Base-by-base conservation (phyloP, 2,329 filamentous ascomycete species). In the Scytalidium lignicola region DNA sequence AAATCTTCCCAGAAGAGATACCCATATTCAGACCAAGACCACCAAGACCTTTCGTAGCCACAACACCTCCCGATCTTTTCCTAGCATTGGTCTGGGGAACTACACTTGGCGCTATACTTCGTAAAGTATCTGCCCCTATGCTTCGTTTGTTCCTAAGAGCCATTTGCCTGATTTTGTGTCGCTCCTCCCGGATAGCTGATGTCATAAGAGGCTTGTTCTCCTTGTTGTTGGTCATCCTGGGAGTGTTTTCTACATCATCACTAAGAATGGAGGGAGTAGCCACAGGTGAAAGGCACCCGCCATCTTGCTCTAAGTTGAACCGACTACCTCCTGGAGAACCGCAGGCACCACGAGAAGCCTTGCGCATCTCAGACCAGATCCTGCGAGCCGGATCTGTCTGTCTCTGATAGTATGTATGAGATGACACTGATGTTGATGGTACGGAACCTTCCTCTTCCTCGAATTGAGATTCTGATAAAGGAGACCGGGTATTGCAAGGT, bases 351-450 rank as follows among this genome's bases (percentile, higher is more conserved):
- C 58, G 55, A n/a, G 61, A 65, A 19, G 32, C 52, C 3, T 51
- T 52, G 19, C 62, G 57, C 59, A 65, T 64, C 39, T 63, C 54
- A 20, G 52, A 57, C 62, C 62, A 65, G 10, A 65, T 65, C 41
- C 62, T 60, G 15, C 61, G 54, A 26, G 62, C 62, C 39, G 61
- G 62, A 46, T 65, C 63, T 54, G 5, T 63, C 59, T 19, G 47
- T 40, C 21, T 51, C 39, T 21, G 23, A 17, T 22, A 15, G n/a
- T 4, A 15, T 4, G 7, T 28, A 4, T 17, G 20, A 13, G 26
- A 48, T 15, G 40, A 22, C 13, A 48, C 15, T 21, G 10, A 6
- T 19, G 12, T 40, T n/a, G 17, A 17, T 37, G 22, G 43, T 28
- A n/a, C 5, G 32, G 8, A 5, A 37, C 15, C 7, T 13, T 5